These are phyloP conservation scores for Clonostachys sp. DNA, from an alignment of 2,329 filamentous ascomycete genomes.

Conservation along the genomic window DNA sequence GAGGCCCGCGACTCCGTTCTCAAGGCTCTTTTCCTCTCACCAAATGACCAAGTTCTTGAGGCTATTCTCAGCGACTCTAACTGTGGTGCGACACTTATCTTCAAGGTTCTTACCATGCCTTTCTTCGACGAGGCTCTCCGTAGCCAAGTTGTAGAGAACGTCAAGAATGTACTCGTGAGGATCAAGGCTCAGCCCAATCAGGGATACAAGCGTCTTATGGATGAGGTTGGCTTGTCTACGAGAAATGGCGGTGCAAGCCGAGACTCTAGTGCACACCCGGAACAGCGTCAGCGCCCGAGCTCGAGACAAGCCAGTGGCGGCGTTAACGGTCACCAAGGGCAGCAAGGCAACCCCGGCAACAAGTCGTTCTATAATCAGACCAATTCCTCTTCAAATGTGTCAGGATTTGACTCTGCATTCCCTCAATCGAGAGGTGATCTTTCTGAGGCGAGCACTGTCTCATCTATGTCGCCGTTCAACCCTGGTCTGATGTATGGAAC, in stretches of 20 bases:
- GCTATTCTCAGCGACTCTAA: conserved; percentile 87
- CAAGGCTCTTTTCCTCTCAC: conserved; percentile 87
- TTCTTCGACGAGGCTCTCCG: conserved; percentile 95
- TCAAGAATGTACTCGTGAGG: conserved; percentile 80
- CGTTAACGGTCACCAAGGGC: conserved; percentile 33
- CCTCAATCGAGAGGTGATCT: conserved; percentile 47
- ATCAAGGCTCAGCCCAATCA: conserved; percentile 93
- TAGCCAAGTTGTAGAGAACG: conserved; percentile 82
- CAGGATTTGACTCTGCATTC: conserved; percentile 48
- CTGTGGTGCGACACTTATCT: conserved; percentile 92
- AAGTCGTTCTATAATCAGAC: conserved; percentile 49
- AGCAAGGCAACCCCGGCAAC: conserved; percentile 27
- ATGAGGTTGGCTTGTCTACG: conserved; percentile 88
- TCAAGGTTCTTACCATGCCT: conserved; percentile 95
- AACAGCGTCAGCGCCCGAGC: conserved; percentile 49
- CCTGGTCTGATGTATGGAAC: conserved; percentile 47
- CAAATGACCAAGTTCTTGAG: conserved; percentile 80
- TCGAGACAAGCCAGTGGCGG: conserved; percentile 44
- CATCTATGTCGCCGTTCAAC: conserved; percentile 44
- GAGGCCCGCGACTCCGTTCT: conserved; percentile 89
- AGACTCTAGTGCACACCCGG: conserved; percentile 35
- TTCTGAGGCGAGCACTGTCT: conserved; percentile 40
- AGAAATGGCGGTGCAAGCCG: conserved; percentile 35
- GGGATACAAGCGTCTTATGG: conserved; percentile 98
- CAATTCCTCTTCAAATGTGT: conserved; percentile 29